phyloP scores from a whole-genome alignment of 2,329 filamentous ascomycete species.

The Pyrenophora seminiperda region DNA sequence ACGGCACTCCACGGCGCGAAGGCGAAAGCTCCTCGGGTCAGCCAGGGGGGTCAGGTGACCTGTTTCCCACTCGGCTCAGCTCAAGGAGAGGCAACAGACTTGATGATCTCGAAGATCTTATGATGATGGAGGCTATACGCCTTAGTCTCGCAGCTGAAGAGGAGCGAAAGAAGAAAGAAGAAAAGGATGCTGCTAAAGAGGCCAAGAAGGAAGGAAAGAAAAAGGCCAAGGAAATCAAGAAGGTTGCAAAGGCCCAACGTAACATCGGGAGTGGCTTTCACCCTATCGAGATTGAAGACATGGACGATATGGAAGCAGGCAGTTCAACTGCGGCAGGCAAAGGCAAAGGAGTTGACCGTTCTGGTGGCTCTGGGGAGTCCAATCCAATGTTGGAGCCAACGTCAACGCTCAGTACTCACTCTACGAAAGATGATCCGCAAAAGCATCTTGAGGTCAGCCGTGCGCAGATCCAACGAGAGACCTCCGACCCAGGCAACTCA shows the following conservation, averaged over 20 bases:
- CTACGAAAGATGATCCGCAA: conserved; percentile 48
- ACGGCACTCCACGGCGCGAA: conserved; percentile 51
- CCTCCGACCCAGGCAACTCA: conserved; percentile 47
- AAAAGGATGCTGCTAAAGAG: conserved; percentile 80
- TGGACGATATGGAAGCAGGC: conserved; percentile 33
- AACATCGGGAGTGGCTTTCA: conserved; percentile 60
- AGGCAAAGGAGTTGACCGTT: conserved; percentile 55
- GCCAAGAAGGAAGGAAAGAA: conserved; percentile 86
- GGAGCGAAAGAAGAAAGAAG: conserved; percentile 83
- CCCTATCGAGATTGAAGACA: conserved; percentile 58
- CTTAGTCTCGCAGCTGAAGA: conserved; percentile 91
- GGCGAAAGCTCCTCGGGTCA: conserved; percentile 39
- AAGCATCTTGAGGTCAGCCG: conserved; percentile 54
- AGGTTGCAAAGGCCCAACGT: conserved; percentile 69
- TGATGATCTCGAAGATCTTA: conserved; percentile 93
- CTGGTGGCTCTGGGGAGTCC: conserved; percentile 46
- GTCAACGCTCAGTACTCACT: conserved; percentile 47
- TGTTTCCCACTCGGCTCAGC: conserved; percentile 52
- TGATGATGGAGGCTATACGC: conserved; percentile 97
- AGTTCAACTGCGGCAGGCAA: conserved; percentile 48
- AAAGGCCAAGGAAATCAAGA: conserved; percentile 67
- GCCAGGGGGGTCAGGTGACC: conserved; percentile 43
- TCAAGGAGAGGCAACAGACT: conserved; percentile 66
- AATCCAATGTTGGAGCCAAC: conserved; percentile 52
- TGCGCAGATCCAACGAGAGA: conserved; percentile 48